Base-by-base conservation (phyloP, 2,329 filamentous ascomycete genomes). In the Claviceps humidiphila region DNA sequence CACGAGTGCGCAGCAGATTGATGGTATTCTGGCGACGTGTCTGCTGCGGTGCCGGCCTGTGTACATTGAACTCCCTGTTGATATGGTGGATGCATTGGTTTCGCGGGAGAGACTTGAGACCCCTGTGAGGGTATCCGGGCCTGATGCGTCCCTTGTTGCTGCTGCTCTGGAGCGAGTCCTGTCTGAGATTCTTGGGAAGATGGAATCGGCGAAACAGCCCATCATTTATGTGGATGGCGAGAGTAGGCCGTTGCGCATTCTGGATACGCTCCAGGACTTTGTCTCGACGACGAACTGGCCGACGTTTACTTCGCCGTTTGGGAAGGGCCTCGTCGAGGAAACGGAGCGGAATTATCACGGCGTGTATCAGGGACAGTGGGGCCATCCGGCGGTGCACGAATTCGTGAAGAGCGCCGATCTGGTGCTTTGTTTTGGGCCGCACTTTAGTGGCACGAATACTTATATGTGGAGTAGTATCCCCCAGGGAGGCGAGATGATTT, bases 41-140 rank as follows among this genome's bases (percentile, higher is more conserved):
- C 62, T 80, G 38, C 57, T 74, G 47, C 71, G 77, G 40, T 77
- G 74, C 52, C 68, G 75, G 2, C 78, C 78, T 0, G 78, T 77
- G 1, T 81, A 78, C 54, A 71, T 81, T 20, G 72, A 77, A 55
- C 58, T 82, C 4, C 78, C 78, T 0, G 69, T 71, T 13, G 78
- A 81, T 57, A 65, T 80, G 62, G 75, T 77, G 5, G 60, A 59
- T 6, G 64, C 59, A 0, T 58, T 56, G 4, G 62, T 75, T 1
- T 58, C 65, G 7, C 61, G 61, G 5, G 59, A 59, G 7, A 58
- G 60, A n/a, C 57, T 73, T 5, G 48, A 45, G 5, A 43, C 51
- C 5, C 49, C 48, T 4, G 51, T 55, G n/a, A 20, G 39, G n/a
- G 48, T 56, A 2, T 45, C 46, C 1, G 55, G 60, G n/a, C 53